phyloP scores from a whole-genome alignment of 305 asterid species.

The Fraxinus albicans region DNA sequence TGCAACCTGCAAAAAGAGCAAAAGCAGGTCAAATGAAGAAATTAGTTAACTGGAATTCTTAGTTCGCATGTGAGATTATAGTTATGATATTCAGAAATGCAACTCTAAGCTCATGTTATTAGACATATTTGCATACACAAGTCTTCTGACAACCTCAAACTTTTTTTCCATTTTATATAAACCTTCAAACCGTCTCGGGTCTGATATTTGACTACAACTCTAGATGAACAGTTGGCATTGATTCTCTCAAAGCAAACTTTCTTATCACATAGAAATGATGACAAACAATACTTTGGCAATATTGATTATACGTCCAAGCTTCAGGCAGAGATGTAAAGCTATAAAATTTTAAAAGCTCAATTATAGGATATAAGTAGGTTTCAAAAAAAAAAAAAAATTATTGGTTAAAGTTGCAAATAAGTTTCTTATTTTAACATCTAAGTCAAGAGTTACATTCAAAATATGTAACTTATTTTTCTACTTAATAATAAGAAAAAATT shows the following conservation, averaged over 20 bases:
- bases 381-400: too few relatives aligned
- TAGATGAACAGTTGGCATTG: neutral
- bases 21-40: neutral
- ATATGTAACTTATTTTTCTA: neutral
- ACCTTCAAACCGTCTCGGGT: neutral
- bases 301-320: neutral
- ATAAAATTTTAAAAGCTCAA: neutral
- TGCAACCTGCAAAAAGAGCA: slow-evolving; percentile 26
- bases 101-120: neutral
- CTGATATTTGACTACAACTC: neutral
- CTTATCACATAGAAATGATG: neutral
- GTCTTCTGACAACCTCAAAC: neutral
- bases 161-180: neutral
- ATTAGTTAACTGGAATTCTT: neutral
- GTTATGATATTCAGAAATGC: neutral
- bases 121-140: neutral
- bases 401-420: neutral
- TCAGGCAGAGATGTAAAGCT: neutral
- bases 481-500: neutral
- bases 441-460: neutral
- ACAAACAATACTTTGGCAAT: neutral
- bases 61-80: neutral
- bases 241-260: neutral
- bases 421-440: neutral
- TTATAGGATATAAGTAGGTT: neutral